Percentiles rank a stretch among this genome's conserved stretches.
phyloP scores from a whole-genome alignment of 352 stramenopile species.

The Phytopythium mirpurense region DNA sequence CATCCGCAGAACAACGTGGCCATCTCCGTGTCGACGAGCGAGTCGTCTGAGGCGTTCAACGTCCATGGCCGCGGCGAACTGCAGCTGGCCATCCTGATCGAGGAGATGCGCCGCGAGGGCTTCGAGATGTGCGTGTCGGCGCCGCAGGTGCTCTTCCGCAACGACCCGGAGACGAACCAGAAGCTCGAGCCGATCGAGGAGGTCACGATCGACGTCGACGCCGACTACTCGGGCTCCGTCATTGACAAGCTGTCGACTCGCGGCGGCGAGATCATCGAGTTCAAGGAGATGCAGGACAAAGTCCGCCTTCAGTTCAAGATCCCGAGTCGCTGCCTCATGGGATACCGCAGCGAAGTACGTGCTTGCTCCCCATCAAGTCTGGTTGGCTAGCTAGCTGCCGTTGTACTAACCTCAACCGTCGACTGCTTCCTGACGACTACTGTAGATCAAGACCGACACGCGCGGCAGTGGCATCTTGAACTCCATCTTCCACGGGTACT shows the following conservation, averaged over 20 bases:
- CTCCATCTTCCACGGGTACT: conserved; percentile 97
- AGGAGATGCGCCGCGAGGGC: conserved; percentile 98
- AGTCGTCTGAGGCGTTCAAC: conserved; percentile 90
- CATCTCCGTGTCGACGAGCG: conserved; percentile 86
- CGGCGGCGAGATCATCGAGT: conserved; percentile 91
- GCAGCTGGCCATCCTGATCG: conserved; percentile 98
- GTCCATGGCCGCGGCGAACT: conserved; percentile 96
- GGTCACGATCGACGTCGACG: conserved; percentile 95
- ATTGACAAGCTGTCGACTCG: conserved; percentile 95
- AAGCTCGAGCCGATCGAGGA: conserved; percentile 89
- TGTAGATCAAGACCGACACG: conserved; percentile 93
- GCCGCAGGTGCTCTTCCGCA: conserved; percentile 93
- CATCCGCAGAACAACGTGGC: conserved; percentile 95
- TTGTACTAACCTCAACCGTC: too few relatives aligned
- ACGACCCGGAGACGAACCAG: conserved; percentile 79
- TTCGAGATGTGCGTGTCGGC: conserved; percentile 98
- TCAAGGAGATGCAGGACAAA: conserved; percentile 91
- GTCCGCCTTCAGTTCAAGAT: conserved; percentile 96
- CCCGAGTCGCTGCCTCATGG: conserved; percentile 94
- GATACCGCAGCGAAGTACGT: conserved; percentile 87
- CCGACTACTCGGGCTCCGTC: conserved; percentile 94
- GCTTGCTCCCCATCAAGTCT: background rate
- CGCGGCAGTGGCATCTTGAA: conserved; percentile 95
- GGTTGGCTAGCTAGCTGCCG: too few relatives aligned
- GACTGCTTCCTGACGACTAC: conserved; percentile 6